Conservation (phyloP, 805 yeast species). For the Maudiozyma turicensis region DNA sequence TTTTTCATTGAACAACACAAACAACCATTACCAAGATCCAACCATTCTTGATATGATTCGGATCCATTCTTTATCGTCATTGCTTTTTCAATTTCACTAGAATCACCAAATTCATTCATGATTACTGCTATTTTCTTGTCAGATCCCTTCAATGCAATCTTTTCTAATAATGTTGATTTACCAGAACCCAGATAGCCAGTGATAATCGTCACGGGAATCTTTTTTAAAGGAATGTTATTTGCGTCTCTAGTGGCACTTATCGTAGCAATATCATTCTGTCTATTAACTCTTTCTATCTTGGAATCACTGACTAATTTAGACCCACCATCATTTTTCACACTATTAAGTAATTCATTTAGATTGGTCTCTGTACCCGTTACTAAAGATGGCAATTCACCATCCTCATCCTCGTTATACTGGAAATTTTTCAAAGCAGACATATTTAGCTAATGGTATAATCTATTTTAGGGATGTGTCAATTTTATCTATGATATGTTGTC, state of each 20-base stretch:
- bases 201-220: conserved; percentile 84
- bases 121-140: conserved; percentile 77
- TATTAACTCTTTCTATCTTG: conserved; percentile 24
- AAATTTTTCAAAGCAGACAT: conserved; percentile 27
- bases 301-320: conserved; percentile 20
- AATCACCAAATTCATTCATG: conserved; percentile 85
- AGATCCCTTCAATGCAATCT: conserved; percentile 56
- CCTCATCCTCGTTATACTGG: conserved; percentile 23
- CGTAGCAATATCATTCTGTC: conserved; percentile 4
- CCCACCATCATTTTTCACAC: conserved; percentile 23
- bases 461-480: not conserved
- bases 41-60: conserved; percentile 76
- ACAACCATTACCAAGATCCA: conserved; percentile 94
- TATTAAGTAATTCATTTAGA: conserved; percentile 16
- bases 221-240: conserved; percentile 13
- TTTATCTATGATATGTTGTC: too few relatives aligned
- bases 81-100: conserved; percentile 81
- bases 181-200: conserved; percentile 96
- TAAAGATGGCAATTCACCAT: conserved; percentile 26
- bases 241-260: not conserved
- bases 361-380: conserved; percentile 24
- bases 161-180: conserved; percentile 74
- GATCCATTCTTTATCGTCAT: conserved; percentile 51
- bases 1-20: conserved; percentile 94
- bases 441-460: not conserved